Evolutionary conservation across 2,329 filamentous ascomycete species (phyloP).

Genomic region (Sporothrix pseudoabietina): DNA sequence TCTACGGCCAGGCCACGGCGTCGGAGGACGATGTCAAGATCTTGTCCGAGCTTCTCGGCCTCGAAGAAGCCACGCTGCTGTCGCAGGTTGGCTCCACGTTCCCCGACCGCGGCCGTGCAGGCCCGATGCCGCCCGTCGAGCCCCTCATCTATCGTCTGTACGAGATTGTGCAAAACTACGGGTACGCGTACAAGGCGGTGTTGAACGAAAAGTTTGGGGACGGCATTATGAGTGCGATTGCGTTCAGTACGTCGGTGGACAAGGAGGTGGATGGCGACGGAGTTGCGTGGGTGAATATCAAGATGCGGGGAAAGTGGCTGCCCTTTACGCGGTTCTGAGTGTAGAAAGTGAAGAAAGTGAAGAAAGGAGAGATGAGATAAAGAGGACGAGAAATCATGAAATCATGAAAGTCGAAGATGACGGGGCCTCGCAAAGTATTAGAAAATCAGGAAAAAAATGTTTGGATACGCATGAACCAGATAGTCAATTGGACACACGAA

Average conservation of each 20-base stretch:
- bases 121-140: constrained; percentile 82
- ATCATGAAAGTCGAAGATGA: neutral
- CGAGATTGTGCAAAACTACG: constrained; percentile 96
- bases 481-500: neutral
- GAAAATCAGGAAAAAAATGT: neutral
- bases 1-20: constrained; percentile 72
- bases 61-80: constrained; percentile 57
- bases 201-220: constrained; percentile 94
- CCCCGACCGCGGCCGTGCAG: constrained; percentile 76
- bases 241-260: constrained; percentile 86
- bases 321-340: constrained; percentile 44
- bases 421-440: neutral
- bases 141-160: constrained; percentile 88
- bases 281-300: constrained; percentile 81
- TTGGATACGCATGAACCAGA: neutral
- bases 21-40: constrained; percentile 55
- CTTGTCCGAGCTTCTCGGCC: constrained; percentile 60
- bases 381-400: neutral
- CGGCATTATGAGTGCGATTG: constrained; percentile 96
- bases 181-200: constrained; percentile 92
- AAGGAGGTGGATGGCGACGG: constrained; percentile 89
- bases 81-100: constrained; percentile 59
- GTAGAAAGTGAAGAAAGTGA: neutral
- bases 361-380: neutral
- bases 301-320: constrained; percentile 74